A percentile compares a stretch with the other conserved stretches of the same genome.
Evolutionary conservation across 352 stramenopile species (phyloP).

Genomic region (Pythium pyrilobum): DNA sequence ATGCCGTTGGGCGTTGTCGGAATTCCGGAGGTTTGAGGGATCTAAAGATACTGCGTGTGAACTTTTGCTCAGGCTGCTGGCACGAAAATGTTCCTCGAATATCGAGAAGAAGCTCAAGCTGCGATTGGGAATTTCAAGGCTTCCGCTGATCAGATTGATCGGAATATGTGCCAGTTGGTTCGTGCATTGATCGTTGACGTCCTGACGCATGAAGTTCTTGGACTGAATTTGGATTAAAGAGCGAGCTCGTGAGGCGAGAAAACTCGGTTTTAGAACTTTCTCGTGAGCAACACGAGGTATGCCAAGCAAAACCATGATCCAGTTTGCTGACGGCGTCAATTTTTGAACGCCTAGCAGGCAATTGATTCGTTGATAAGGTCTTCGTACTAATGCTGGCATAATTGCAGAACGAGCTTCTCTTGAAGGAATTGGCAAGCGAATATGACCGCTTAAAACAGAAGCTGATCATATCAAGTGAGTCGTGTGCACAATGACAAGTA

Average conservation of each 20-base stretch:
- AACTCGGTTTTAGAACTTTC: background rate
- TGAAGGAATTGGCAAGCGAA: too few relatives aligned
- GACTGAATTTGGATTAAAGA: conserved; percentile 4
- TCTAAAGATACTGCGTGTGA: too few relatives aligned
- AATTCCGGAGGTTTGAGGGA: too few relatives aligned
- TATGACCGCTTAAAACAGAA: too few relatives aligned
- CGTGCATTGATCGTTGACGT: background rate
- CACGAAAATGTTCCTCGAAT: conserved; percentile 37
- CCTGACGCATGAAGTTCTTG: background rate
- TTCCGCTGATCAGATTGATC: conserved; percentile 7
- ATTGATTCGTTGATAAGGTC: too few relatives aligned
- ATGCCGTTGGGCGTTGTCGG: background rate
- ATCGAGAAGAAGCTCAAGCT: conserved; percentile 23
- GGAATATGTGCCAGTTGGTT: conserved; percentile 19
- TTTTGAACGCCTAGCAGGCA: too few relatives aligned
- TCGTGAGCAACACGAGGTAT: conserved; percentile 7
- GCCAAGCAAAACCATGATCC: background rate
- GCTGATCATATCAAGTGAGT: too few relatives aligned
- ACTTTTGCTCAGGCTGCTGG: conserved; percentile 24
- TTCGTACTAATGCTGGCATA: too few relatives aligned
- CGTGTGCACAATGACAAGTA: too few relatives aligned
- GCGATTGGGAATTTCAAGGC: conserved; percentile 17
- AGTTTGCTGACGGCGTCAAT: background rate
- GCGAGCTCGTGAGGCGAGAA: conserved; percentile 8
- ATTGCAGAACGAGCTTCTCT: background rate